Percentiles rank a stretch among this genome's conserved stretches.
Evolutionary conservation across 129 eudicot species (phyloP).

Genomic region (Centella asiatica): DNA sequence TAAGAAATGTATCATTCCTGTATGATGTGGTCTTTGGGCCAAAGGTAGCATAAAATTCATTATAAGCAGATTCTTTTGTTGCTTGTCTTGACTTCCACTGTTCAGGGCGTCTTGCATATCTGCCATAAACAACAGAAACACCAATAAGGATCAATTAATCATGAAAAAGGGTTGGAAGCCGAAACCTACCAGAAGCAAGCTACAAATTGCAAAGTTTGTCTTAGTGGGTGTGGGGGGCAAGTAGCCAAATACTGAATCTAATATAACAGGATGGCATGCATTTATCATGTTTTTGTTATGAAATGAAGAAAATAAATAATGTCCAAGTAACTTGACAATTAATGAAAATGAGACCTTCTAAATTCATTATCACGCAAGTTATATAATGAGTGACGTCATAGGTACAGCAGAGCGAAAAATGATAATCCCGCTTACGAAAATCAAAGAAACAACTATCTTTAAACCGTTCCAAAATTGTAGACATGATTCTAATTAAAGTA

Average conservation of each 20-base stretch:
- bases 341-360: too few relatives aligned
- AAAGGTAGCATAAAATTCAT: slow-evolving; percentile 59
- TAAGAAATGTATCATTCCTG: slow-evolving; percentile 31
- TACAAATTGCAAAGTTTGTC: background rate
- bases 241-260: background rate
- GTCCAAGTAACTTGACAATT: background rate
- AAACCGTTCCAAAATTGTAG: too few relatives aligned
- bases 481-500: too few relatives aligned
- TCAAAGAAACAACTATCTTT: too few relatives aligned
- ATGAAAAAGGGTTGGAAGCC: background rate
- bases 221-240: too few relatives aligned
- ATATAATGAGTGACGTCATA: too few relatives aligned
- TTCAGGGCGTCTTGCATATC: slow-evolving; percentile 70
- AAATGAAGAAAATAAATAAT: background rate
- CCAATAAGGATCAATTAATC: background rate
- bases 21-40: slow-evolving; percentile 41
- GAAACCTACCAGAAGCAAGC: background rate
- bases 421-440: too few relatives aligned
- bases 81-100: slow-evolving; percentile 81
- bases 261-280: background rate
- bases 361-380: too few relatives aligned
- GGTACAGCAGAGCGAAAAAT: too few relatives aligned
- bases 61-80: slow-evolving; percentile 58
- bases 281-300: background rate
- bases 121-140: slow-evolving; percentile 17